Evolutionary conservation across 2,329 filamentous ascomycete species (phyloP).

Genomic region (Hypoxylon sp.): DNA sequence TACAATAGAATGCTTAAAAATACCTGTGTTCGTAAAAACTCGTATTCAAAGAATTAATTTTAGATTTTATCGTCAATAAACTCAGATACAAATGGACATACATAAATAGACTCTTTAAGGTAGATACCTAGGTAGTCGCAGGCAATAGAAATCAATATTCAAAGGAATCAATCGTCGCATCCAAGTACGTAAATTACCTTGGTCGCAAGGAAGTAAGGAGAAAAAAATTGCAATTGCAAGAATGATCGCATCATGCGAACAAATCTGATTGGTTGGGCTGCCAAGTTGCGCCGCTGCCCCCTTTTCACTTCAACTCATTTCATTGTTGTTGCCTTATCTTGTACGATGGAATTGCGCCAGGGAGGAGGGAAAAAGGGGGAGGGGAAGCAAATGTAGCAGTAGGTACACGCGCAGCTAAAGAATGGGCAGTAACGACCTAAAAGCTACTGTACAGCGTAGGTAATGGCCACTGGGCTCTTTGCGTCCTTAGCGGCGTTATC

Average conservation of each 20-base stretch:
- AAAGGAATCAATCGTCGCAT: conserved; percentile 15
- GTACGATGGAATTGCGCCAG: conserved; percentile 1
- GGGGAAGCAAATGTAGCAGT: not conserved
- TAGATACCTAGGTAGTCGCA: not conserved
- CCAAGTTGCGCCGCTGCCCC: too few species aligned
- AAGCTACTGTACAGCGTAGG: too few species aligned
- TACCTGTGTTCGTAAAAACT: too few species aligned
- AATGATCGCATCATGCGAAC: conserved; percentile 12
- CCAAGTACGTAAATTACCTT: conserved; percentile 17
- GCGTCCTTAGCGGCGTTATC: conserved; percentile 15
- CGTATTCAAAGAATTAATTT: too few species aligned
- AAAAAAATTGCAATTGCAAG: conserved; percentile 9
- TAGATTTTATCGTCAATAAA: too few species aligned
- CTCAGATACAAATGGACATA: too few species aligned
- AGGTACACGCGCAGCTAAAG: conserved; percentile 14
- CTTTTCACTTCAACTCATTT: conserved; percentile 9
- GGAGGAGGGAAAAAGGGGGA: conserved; percentile 6
- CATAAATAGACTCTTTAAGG: too few species aligned
- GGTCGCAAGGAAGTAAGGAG: conserved; percentile 12
- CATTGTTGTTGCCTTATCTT: conserved; percentile 20
- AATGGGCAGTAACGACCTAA: conserved; percentile 1
- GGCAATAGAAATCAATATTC: too few species aligned
- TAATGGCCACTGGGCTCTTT: too few species aligned
- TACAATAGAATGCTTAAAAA: too few species aligned
- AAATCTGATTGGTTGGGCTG: too few species aligned